A percentile compares a stretch with the other conserved stretches of the same genome.
Evolutionary conservation across 352 stramenopile genomes (phyloP).

Genomic region (Globisporangium splendens): DNA sequence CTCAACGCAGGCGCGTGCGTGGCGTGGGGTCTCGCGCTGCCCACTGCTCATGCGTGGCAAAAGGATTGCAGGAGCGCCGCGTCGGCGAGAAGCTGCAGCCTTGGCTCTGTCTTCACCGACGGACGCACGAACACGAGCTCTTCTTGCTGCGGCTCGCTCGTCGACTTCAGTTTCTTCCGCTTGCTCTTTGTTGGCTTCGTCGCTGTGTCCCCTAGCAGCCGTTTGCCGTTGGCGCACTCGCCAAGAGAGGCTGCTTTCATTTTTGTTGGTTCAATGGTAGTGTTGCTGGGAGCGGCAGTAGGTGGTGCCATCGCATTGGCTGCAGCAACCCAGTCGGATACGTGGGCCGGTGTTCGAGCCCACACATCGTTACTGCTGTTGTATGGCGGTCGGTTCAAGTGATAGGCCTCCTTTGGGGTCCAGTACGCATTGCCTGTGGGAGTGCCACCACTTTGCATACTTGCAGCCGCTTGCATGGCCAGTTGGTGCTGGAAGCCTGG

Average conservation of each 20-base stretch:
- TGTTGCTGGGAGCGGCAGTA: constrained; percentile 1
- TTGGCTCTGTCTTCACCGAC: constrained; percentile 25
- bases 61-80: constrained; percentile 69
- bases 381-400: constrained; percentile 1
- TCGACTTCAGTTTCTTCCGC: not conserved
- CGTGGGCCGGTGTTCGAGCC: not conserved
- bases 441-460: too few species aligned
- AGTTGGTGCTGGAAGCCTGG: constrained; percentile 26
- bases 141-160: constrained; percentile 9
- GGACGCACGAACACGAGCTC: constrained; percentile 7
- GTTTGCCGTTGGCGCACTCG: constrained; percentile 28
- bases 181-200: constrained; percentile 12
- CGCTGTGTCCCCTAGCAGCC: constrained; percentile 17
- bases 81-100: constrained; percentile 69
- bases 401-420: constrained; percentile 7
- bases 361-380: not conserved
- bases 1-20: too few species aligned
- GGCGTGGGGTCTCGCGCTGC: not conserved
- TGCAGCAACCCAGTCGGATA: constrained; percentile 1
- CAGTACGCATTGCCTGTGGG: constrained; percentile 5
- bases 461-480: constrained; percentile 17
- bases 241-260: constrained; percentile 37
- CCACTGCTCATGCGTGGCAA: constrained; percentile 27
- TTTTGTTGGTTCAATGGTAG: constrained; percentile 51
- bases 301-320: not conserved